phyloP scores from a whole-genome alignment of 202 grass and related monocot species.

The Cymbopogon flexuosus region DNA sequence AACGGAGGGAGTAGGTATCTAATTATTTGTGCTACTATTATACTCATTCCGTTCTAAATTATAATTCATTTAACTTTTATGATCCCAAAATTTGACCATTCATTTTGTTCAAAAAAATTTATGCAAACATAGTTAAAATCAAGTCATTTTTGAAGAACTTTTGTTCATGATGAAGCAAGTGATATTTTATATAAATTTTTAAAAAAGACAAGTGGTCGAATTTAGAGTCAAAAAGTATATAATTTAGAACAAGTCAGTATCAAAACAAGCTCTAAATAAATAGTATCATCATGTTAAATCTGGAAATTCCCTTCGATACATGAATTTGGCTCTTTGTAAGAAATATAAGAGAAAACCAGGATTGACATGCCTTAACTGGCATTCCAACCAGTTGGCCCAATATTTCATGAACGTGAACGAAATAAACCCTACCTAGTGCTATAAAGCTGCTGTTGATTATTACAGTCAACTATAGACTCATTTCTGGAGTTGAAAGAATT shows the following conservation, averaged over 20 bases:
- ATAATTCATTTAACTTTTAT: too few species aligned
- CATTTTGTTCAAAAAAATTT: too few species aligned
- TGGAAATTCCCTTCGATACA: not conserved
- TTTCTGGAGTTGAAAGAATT: constrained; percentile 16
- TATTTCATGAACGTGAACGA: constrained; percentile 17
- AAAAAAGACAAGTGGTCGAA: too few species aligned
- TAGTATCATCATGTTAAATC: not conserved
- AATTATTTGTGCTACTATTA: not conserved
- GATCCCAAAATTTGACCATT: too few species aligned
- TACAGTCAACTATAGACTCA: constrained; percentile 15
- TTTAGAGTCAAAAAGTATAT: too few species aligned
- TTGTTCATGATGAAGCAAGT: too few species aligned
- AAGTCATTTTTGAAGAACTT: too few species aligned
- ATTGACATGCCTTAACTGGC: not conserved
- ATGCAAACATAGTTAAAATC: too few species aligned
- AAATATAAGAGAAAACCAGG: not conserved
- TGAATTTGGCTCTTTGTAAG: not conserved
- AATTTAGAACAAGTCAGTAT: not conserved
- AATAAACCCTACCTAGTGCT: constrained; percentile 30
- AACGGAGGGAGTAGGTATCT: too few species aligned
- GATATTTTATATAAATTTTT: too few species aligned
- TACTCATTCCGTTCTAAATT: too few species aligned
- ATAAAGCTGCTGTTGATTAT: constrained; percentile 26
- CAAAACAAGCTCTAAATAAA: not conserved
- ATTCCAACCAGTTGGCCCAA: not conserved